These are phyloP conservation scores for Rubus parviflorus DNA, from an alignment of 306 rosid species.

Conservation along the genomic window DNA sequence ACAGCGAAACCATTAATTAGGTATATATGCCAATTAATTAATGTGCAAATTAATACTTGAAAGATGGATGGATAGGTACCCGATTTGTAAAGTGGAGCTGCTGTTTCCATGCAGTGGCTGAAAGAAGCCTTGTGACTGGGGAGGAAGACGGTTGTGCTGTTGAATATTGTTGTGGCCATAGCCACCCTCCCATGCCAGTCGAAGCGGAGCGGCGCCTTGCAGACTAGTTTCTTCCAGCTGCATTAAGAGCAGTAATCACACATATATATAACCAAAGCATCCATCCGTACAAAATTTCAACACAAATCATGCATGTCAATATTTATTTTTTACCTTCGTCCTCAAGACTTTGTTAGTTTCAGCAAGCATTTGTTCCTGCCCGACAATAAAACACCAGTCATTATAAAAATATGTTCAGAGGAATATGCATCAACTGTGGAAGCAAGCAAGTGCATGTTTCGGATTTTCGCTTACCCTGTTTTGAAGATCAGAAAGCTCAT, in stretches of 20 bases:
- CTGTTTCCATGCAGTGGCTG: conserved; percentile 45
- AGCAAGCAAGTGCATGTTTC: not conserved
- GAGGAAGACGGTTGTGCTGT: conserved; percentile 34
- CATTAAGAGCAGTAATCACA: not conserved
- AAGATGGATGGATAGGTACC: conserved; percentile 33
- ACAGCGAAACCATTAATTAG: not conserved
- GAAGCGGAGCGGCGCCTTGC: conserved; percentile 23
- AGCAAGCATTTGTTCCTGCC: conserved; percentile 67
- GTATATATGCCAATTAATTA: not conserved
- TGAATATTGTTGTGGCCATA: conserved; percentile 17
- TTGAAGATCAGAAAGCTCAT: conserved; percentile 80
- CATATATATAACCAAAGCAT: not conserved
- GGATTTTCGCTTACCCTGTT: conserved; percentile 41
- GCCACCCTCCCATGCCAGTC: conserved; percentile 51
- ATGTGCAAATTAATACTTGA: not conserved
- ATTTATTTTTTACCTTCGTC: conserved; percentile 48
- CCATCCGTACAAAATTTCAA: too few species aligned
- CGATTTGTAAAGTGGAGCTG: conserved; percentile 53
- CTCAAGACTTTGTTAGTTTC: conserved; percentile 57
- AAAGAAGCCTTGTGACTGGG: conserved; percentile 50
- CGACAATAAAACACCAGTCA: not conserved
- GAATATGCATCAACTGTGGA: not conserved
- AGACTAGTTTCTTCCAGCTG: conserved; percentile 62
- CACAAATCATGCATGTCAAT: too few species aligned
- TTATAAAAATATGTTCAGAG: not conserved